Evolutionary conservation across 129 eudicot genomes (phyloP).

Genomic region (Centaurea solstitialis): DNA sequence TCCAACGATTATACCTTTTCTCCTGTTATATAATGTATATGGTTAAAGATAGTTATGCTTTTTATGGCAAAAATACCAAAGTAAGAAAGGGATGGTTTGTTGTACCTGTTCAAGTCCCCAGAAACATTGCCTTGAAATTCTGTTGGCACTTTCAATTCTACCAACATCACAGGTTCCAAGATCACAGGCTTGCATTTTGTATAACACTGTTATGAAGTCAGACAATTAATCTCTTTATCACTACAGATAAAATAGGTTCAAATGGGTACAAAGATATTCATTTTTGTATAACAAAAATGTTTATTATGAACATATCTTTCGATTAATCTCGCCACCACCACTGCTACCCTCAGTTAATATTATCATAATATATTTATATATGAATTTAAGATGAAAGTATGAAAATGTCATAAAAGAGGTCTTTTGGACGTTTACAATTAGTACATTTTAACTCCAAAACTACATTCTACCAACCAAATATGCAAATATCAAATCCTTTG

Average conservation of each 20-base stretch:
- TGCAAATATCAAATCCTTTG: neutral
- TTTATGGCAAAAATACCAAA: constrained; percentile 9
- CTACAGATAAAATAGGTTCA: neutral
- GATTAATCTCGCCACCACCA: neutral
- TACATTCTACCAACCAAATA: neutral
- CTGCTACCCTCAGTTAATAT: neutral
- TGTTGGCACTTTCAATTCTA: constrained; percentile 82
- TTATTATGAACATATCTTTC: neutral
- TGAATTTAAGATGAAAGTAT: neutral
- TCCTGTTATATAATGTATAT: constrained; percentile 47
- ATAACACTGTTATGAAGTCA: constrained; percentile 61
- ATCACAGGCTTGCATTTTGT: constrained; percentile 79
- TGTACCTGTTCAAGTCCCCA: constrained; percentile 95
- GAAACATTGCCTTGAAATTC: constrained; percentile 96
- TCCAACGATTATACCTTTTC: constrained; percentile 93
- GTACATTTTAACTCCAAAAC: neutral
- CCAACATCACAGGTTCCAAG: constrained; percentile 96
- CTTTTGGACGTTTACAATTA: neutral
- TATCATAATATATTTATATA: neutral
- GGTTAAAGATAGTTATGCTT: constrained; percentile 1
- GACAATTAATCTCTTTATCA: neutral
- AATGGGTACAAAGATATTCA: neutral
- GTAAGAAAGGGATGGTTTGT: neutral
- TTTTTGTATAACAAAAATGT: neutral
- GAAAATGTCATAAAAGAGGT: neutral